Evolutionary conservation across 2,329 filamentous ascomycete genomes (phyloP), one percentile per base, ranked within the genome.

Genomic region (Massarina eburnea): DNA sequence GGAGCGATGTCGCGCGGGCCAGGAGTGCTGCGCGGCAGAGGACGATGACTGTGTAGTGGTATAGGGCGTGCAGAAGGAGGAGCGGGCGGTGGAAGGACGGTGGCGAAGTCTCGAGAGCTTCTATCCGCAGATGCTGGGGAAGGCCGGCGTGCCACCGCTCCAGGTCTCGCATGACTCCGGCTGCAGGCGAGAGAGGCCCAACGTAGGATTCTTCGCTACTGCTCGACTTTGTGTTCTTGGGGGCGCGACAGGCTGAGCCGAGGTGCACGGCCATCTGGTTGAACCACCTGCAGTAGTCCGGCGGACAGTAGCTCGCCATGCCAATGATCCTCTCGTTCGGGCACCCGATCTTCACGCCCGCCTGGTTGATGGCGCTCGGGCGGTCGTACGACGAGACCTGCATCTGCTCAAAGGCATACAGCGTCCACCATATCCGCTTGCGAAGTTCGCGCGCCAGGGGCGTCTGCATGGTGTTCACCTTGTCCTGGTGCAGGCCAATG

Each of bases 361-460:
- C 54, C 30, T 72, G 64, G 39, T 73, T 69, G 22, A 75, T 73
- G 14, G 72, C 70, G 46, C 72, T 74, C 0, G 73, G 73, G 1
- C 73, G 69, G 58, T 75, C 71, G 49, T 73, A 71, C 18, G 72
- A 70, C 17, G 71, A 71, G 14, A 73, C 71, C 48, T 74, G 69
- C 62, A 74, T 69, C 46, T 69, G 69, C 40, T 82, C 80, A 14
- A 80, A 58, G 1, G 67, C 62, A 54, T 73, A 80, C 1, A 82
- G 54, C 1, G 64, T 62, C 77, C 77, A 81, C 79, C 79, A 82
- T 10, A 81, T 48, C 0, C 78, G 68, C 51, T 73, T 77, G 4
- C 75, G 73, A 46, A 78, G 58, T 50, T 80, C 77, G 15, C 67
- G 53, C 3, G 62, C 57, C 2, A 72, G 55, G 3, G 69, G 70